These are phyloP conservation scores for Penicillium cosmopolitanum DNA, from an alignment of 495 filamentous ascomycete species.

Conservation along the genomic window DNA sequence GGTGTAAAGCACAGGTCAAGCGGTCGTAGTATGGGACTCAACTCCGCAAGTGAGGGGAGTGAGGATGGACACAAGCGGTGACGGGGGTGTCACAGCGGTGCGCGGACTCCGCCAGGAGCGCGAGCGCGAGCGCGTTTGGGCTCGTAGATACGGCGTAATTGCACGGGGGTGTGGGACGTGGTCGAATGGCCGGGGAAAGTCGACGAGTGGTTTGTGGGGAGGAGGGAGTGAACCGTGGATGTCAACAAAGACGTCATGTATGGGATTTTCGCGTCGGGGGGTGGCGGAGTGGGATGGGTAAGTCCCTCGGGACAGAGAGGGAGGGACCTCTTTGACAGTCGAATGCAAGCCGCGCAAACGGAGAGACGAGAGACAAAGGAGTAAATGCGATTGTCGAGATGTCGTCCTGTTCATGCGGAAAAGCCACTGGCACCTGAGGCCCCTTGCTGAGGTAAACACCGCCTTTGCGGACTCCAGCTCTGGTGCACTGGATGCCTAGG, in stretches of 20 bases:
- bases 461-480: neutral
- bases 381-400: conserved; percentile 27
- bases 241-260: conserved; percentile 55
- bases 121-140: conserved; percentile 45
- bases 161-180: neutral
- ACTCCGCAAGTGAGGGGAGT: conserved; percentile 13
- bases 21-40: conserved; percentile 7
- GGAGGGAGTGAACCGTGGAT: conserved; percentile 27
- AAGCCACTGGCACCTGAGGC: conserved; percentile 38
- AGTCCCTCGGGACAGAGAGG: conserved; percentile 4
- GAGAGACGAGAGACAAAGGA: conserved; percentile 19
- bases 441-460: conserved; percentile 41
- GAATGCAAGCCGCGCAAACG: conserved; percentile 1
- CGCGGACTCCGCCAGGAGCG: conserved; percentile 47
- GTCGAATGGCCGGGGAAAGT: conserved; percentile 12
- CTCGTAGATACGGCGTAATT: conserved; percentile 22
- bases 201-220: conserved; percentile 14
- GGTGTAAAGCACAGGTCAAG: conserved; percentile 22
- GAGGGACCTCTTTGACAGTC: conserved; percentile 6
- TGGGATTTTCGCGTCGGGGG: conserved; percentile 35
- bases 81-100: conserved; percentile 33
- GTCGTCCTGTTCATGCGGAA: conserved; percentile 35
- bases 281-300: conserved; percentile 22
- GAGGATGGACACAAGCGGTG: conserved; percentile 27
- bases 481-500: too few relatives aligned